These are phyloP conservation scores for Sugiyamaella qingdaonensis DNA, from an alignment of 805 yeast species.

Conservation along the genomic window DNA sequence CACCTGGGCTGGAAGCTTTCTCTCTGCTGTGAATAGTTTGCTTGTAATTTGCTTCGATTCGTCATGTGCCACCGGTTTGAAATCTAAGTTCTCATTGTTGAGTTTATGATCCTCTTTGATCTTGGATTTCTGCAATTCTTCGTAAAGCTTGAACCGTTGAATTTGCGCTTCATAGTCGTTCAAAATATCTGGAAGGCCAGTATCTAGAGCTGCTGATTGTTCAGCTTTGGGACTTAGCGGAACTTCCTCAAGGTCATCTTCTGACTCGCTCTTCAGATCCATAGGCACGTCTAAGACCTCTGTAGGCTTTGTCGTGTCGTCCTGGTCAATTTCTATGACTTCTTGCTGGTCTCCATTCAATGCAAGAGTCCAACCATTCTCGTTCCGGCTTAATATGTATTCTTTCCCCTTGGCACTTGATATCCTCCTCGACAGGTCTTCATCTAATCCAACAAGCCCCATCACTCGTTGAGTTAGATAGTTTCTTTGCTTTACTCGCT, in stretches of 20 bases:
- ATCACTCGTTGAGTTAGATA: constrained; percentile 82
- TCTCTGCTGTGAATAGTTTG: neutral
- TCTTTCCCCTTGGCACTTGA: constrained; percentile 79
- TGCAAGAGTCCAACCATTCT: constrained; percentile 80
- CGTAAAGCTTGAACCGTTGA: constrained; percentile 24
- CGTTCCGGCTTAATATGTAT: constrained; percentile 69
- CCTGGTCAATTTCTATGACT: constrained; percentile 19
- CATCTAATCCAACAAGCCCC: constrained; percentile 76
- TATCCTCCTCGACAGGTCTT: constrained; percentile 40
- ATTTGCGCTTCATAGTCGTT: constrained; percentile 26
- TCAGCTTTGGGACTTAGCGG: constrained; percentile 15
- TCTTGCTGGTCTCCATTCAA: constrained; percentile 39
- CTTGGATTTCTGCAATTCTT: constrained; percentile 3
- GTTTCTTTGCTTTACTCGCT: constrained; percentile 88
- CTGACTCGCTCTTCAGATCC: constrained; percentile 14
- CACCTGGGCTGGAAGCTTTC: neutral
- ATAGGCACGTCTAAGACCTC: neutral
- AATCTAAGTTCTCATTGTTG: neutral
- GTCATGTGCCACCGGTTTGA: neutral
- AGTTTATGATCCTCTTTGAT: neutral
- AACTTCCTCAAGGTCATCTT: constrained; percentile 4
- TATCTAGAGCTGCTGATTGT: neutral
- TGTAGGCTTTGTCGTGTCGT: constrained; percentile 12
- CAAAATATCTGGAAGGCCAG: constrained; percentile 17
- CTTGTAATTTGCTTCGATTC: neutral